Evolutionary conservation across 257 asterid genomes (phyloP).

Genomic region (Scutellaria minor): DNA sequence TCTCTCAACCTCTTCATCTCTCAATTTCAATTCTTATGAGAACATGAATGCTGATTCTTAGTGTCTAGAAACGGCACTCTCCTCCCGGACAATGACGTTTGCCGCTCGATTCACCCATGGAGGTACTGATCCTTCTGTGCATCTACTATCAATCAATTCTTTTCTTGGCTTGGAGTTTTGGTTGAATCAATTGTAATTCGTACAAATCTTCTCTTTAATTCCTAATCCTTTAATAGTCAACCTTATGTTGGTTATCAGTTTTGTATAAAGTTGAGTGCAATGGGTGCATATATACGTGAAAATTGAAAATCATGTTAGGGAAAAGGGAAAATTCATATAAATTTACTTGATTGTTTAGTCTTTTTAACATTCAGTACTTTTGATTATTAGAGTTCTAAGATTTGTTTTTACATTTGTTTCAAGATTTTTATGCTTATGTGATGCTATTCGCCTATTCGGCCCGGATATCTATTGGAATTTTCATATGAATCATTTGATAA

Average conservation of each 20-base stretch:
- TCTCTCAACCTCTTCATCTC: too few species aligned
- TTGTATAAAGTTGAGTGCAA: neutral
- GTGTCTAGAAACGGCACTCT: too few species aligned
- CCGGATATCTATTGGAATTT: conserved; percentile 25
- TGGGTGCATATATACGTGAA: neutral
- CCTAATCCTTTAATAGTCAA: neutral
- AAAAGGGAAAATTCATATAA: neutral
- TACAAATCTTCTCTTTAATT: neutral
- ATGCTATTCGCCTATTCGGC: conserved; percentile 19
- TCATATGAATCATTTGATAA: conserved; percentile 27
- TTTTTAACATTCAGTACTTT: conserved; percentile 19
- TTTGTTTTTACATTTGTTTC: conserved; percentile 19
- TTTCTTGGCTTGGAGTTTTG: too few species aligned
- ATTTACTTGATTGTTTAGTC: conserved; percentile 9
- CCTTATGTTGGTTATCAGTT: conserved; percentile 10
- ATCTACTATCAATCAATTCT: too few species aligned
- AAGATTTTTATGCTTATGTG: conserved; percentile 1
- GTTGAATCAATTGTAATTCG: neutral
- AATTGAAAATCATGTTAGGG: neutral
- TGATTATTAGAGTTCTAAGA: conserved; percentile 17
- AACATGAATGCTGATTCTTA: too few species aligned
- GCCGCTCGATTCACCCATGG: too few species aligned
- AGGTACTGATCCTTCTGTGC: too few species aligned
- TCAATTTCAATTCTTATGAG: too few species aligned
- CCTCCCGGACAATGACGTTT: too few species aligned